These are phyloP conservation scores for Wickerhamomyces sp. DNA, from an alignment of 1,139 yeast species.

Conservation along the genomic window DNA sequence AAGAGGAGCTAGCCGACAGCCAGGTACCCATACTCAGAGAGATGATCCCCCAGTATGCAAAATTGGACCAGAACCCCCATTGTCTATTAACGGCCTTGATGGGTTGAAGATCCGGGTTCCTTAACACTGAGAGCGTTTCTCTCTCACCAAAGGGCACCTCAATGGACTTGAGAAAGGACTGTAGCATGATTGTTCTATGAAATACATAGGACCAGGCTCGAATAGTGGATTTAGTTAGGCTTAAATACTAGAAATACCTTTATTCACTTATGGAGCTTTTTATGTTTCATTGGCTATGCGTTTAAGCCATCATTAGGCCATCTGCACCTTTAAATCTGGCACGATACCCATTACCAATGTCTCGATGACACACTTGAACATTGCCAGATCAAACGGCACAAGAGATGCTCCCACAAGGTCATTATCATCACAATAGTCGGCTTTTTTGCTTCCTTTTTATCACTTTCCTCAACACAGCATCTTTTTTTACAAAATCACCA, in stretches of 20 bases:
- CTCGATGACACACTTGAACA: no score
- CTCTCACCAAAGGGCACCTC: conserved; percentile 30
- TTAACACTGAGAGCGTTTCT: conserved; percentile 27
- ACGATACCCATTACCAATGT: no score
- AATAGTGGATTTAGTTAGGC: neutral
- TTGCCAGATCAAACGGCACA: no score
- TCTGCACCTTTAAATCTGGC: neutral
- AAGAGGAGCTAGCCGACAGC: conserved; percentile 36
- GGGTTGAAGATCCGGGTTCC: conserved; percentile 35
- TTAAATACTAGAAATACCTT: neutral
- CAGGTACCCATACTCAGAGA: conserved; percentile 37
- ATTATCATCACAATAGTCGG: no score
- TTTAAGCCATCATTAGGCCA: no score
- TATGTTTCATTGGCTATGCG: neutral
- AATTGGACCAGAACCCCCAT: conserved; percentile 38
- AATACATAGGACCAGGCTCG: neutral
- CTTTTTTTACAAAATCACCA: no score
- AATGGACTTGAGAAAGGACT: conserved; percentile 12
- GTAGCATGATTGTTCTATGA: neutral
- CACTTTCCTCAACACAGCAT: no score
- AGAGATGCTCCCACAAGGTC: no score
- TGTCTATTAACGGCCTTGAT: conserved; percentile 29
- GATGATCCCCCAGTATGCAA: conserved; percentile 38
- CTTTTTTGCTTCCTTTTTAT: no score
- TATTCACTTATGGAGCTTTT: neutral